These are phyloP conservation scores for Tubosaeta sp. DNA, from an alignment of 768 basidiomycete genomes.

Conservation along the genomic window DNA sequence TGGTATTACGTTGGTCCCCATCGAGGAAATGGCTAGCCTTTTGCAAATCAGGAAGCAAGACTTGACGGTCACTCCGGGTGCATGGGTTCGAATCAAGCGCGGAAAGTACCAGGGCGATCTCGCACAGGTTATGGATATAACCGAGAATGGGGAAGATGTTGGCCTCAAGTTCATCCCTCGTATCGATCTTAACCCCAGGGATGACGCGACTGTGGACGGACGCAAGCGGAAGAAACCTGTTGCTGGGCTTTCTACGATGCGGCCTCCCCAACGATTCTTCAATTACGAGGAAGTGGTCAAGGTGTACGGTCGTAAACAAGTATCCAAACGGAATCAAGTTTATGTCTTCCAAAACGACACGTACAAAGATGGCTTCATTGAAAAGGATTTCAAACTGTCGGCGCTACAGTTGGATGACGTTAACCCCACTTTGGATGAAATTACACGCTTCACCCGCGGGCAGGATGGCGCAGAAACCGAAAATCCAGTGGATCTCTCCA, in stretches of 20 bases:
- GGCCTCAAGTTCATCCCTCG: constrained; percentile 95
- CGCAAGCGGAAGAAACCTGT: constrained; percentile 76
- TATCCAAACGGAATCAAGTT: constrained; percentile 67
- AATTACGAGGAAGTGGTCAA: constrained; percentile 89
- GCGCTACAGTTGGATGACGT: constrained; percentile 82
- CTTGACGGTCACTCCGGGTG: constrained; percentile 73
- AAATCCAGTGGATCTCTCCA: constrained; percentile 75
- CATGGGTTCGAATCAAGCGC: constrained; percentile 92
- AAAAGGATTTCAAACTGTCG: constrained; percentile 89
- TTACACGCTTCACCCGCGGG: constrained; percentile 80
- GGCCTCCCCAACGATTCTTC: constrained; percentile 91
- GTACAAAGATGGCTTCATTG: constrained; percentile 90
- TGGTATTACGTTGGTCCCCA: constrained; percentile 82
- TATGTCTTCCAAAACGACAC: constrained; percentile 92
- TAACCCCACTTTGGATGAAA: constrained; percentile 94
- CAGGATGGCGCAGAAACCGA: constrained; percentile 68
- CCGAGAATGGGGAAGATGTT: constrained; percentile 89
- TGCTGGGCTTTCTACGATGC: constrained; percentile 48
- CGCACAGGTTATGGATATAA: constrained; percentile 92
- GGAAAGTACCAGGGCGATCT: constrained; percentile 94
- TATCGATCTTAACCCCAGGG: constrained; percentile 91
- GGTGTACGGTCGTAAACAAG: constrained; percentile 74
- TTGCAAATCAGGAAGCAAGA: constrained; percentile 96
- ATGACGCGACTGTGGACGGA: constrained; percentile 61
- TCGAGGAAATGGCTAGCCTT: constrained; percentile 96